Evolutionary conservation across 1,284 basidiomycete species (phyloP).

Genomic region (Tilletia setariae): DNA sequence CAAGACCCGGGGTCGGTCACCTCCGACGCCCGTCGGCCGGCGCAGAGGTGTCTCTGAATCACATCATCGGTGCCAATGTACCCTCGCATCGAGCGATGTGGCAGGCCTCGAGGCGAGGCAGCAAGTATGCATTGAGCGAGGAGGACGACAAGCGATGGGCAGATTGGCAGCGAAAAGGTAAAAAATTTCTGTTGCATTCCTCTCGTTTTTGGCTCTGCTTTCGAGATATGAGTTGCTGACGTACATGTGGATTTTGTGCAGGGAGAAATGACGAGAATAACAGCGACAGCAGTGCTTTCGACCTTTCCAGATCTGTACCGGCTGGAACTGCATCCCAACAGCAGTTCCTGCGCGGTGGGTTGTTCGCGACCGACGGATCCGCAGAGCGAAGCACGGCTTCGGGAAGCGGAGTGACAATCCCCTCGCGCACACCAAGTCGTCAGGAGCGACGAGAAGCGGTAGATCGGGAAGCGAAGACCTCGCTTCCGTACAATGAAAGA

Average conservation of each 20-base stretch:
- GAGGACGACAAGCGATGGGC: constrained; percentile 13
- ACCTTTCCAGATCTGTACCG: constrained; percentile 4
- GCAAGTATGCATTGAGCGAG: constrained; percentile 7
- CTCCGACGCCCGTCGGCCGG: neutral
- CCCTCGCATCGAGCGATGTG: constrained; percentile 9
- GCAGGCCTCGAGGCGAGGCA: neutral
- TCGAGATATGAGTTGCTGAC: too few species aligned
- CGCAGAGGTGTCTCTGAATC: neutral
- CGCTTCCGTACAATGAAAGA: constrained; percentile 49
- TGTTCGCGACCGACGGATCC: neutral
- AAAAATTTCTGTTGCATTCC: neutral
- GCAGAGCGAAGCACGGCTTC: neutral
- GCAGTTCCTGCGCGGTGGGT: neutral
- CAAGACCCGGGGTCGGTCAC: neutral
- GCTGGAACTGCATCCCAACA: neutral
- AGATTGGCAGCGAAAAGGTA: neutral
- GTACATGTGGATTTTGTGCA: too few species aligned
- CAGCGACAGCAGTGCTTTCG: neutral
- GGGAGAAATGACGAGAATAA: neutral
- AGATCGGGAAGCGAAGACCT: constrained; percentile 52
- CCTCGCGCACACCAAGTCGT: neutral
- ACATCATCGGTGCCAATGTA: constrained; percentile 13
- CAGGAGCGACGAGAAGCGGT: constrained; percentile 17
- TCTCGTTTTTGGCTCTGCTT: neutral
- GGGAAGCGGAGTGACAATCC: neutral